These are phyloP conservation scores for Aegilops bicornis DNA, from an alignment of 176 grass and related monocot species.

Conservation along the genomic window DNA sequence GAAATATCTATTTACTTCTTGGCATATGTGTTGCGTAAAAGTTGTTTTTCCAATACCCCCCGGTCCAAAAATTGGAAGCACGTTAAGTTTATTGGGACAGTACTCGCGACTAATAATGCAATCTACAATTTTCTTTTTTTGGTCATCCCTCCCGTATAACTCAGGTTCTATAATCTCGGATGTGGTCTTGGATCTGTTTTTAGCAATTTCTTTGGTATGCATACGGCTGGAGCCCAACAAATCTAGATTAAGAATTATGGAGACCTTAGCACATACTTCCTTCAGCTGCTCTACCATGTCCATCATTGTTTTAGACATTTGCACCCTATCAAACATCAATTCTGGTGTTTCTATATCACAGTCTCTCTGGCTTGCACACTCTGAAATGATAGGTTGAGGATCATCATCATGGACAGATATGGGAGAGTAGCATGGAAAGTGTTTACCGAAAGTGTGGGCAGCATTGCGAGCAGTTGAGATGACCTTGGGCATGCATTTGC, in stretches of 20 bases:
- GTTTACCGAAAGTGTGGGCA: neutral
- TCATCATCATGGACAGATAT: neutral
- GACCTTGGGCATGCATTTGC: neutral
- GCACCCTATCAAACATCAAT: neutral
- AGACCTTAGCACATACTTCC: neutral
- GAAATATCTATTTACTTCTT: neutral
- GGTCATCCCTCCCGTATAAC: too few relatives aligned
- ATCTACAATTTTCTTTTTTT: too few relatives aligned
- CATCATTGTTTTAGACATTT: neutral
- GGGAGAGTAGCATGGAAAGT: neutral
- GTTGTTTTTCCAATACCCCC: neutral
- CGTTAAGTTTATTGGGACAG: neutral
- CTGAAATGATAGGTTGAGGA: too few relatives aligned
- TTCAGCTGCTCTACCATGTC: neutral
- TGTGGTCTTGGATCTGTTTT: too few relatives aligned
- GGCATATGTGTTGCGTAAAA: neutral
- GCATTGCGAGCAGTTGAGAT: neutral
- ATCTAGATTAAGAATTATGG: too few relatives aligned
- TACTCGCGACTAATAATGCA: too few relatives aligned
- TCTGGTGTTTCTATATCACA: neutral
- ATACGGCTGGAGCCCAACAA: too few relatives aligned
- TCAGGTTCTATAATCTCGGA: too few relatives aligned
- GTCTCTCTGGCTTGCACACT: too few relatives aligned
- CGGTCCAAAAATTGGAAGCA: neutral
- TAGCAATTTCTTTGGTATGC: too few relatives aligned